phyloP scores from a whole-genome alignment of 169 alveolate genomes.

The Cryptosporidium muris region DNA sequence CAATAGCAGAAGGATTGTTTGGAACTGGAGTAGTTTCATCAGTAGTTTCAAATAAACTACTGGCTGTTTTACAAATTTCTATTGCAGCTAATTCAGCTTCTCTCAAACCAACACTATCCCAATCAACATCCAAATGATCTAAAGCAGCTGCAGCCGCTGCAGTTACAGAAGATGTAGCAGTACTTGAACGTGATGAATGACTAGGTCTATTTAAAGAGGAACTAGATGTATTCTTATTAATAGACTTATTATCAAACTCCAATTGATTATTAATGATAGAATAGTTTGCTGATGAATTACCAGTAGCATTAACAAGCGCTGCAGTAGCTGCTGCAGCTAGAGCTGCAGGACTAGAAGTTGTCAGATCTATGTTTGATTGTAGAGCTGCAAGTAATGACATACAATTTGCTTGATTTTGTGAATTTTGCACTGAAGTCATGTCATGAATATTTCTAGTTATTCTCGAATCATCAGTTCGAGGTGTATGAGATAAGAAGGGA shows the following conservation, averaged over 20 bases:
- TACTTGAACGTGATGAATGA: conserved; percentile 30
- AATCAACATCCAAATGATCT: conserved; percentile 62
- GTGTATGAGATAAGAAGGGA: background rate
- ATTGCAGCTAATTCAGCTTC: conserved; percentile 70
- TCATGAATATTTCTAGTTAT: no score
- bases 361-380: conserved; percentile 36
- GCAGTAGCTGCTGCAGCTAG: conserved; percentile 39
- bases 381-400: conserved; percentile 40
- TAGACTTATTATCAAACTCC: conserved; percentile 4
- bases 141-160: conserved; percentile 68
- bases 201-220: background rate
- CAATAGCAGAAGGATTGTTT: conserved; percentile 60
- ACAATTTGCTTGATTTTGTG: conserved; percentile 23
- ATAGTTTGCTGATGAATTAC: no score
- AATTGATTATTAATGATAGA: background rate
- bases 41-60: conserved; percentile 63
- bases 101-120: conserved; percentile 68
- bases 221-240: background rate
- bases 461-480: no score
- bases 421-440: no score
- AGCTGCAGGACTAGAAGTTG: conserved; percentile 48
- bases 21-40: conserved; percentile 70
- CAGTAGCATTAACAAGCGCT: background rate
- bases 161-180: conserved; percentile 48
- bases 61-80: conserved; percentile 67